Conservation (phyloP, 176 grass and related monocot genomes). For the Themeda triandra region DNA sequence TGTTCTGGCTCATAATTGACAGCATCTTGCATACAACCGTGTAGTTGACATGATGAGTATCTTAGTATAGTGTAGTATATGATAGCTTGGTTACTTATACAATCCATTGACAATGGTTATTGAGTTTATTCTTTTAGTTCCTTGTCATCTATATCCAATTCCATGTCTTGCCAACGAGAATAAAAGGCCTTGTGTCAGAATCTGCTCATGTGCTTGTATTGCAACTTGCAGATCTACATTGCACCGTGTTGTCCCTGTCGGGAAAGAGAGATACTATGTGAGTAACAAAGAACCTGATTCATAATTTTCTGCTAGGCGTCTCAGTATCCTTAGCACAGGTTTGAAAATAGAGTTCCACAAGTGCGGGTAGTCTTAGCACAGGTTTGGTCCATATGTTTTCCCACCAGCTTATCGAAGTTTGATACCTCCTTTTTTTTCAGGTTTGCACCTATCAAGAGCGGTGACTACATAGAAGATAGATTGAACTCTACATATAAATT, state of each 20-base stretch:
- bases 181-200: not conserved
- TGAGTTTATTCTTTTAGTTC: no score
- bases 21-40: not conserved
- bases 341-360: no score
- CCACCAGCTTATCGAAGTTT: not conserved
- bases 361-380: no score
- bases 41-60: not conserved
- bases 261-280: conserved; percentile 61
- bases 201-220: not conserved
- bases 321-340: no score
- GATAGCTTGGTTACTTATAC: not conserved
- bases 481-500: conserved; percentile 29
- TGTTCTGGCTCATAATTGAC: not conserved
- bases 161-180: not conserved
- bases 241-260: conserved; percentile 49
- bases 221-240: conserved; percentile 50
- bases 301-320: not conserved
- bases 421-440: conserved; percentile 11
- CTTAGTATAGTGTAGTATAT: not conserved
- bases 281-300: not conserved
- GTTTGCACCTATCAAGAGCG: conserved; percentile 55
- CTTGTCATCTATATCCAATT: not conserved
- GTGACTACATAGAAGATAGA: conserved; percentile 43
- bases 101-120: not conserved
- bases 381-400: not conserved